A percentile compares a stretch with the other conserved stretches of the same genome.
phyloP scores from a whole-genome alignment of 768 basidiomycete species.

The Rhodocollybia butyracea region DNA sequence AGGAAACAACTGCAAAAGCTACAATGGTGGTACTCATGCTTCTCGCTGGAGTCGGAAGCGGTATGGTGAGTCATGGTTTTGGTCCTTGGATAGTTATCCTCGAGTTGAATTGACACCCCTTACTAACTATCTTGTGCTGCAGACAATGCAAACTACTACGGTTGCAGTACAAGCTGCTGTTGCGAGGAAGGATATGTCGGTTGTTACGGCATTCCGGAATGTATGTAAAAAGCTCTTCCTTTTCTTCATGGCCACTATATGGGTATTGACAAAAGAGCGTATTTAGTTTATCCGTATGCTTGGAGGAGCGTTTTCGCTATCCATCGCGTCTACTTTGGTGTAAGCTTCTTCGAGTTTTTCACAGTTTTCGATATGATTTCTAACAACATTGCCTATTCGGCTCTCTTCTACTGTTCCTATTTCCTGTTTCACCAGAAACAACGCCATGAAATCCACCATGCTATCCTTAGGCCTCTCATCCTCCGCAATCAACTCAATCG shows the following conservation, averaged over 20 bases:
- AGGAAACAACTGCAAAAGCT: constrained; percentile 40
- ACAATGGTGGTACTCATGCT: constrained; percentile 60
- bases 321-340: constrained; percentile 60
- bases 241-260: background rate
- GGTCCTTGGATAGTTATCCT: background rate
- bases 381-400: background rate
- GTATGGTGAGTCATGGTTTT: constrained; percentile 52
- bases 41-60: constrained; percentile 57
- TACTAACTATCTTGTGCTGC: too few relatives aligned
- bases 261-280: constrained; percentile 3
- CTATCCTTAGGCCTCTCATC: constrained; percentile 31
- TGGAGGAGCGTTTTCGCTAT: constrained; percentile 67
- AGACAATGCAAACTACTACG: constrained; percentile 63
- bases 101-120: too few relatives aligned
- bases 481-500: constrained; percentile 36
- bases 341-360: constrained; percentile 18
- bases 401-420: too few relatives aligned
- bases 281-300: constrained; percentile 62
- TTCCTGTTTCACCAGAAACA: constrained; percentile 37
- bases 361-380: background rate
- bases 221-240: constrained; percentile 21
- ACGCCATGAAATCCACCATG: constrained; percentile 43
- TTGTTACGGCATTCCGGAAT: constrained; percentile 67
- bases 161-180: constrained; percentile 75
- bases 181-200: constrained; percentile 67